Conservation (phyloP, 1,139 yeast species). For the Blastobotrys ciferrii region DNA sequence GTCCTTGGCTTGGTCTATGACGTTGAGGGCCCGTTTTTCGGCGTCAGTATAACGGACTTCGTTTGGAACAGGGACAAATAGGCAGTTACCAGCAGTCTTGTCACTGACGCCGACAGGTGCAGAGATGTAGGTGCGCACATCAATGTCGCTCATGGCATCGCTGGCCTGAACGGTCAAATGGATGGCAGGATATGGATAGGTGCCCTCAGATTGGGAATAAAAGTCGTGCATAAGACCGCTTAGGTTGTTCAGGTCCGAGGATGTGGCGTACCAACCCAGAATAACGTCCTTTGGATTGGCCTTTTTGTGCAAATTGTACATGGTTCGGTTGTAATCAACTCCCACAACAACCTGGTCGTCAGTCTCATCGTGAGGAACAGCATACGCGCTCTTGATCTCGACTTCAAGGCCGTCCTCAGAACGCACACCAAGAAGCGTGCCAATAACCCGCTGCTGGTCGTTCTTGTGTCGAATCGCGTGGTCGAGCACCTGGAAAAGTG, state of each 20-base stretch:
- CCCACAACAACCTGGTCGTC: conserved; percentile 74
- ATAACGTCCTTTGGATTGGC: conserved; percentile 79
- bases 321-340: conserved; percentile 70
- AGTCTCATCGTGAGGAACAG: conserved; percentile 80
- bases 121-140: conserved; percentile 68
- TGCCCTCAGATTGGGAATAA: conserved; percentile 61
- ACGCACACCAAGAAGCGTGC: conserved; percentile 77
- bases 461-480: conserved; percentile 49
- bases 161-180: conserved; percentile 60
- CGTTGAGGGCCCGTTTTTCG: conserved; percentile 45
- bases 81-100: conserved; percentile 57
- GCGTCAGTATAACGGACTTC: conserved; percentile 58
- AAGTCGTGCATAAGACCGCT: conserved; percentile 86
- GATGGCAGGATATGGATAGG: conserved; percentile 74
- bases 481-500: conserved; percentile 68
- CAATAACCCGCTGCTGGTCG: conserved; percentile 64
- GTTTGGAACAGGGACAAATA: conserved; percentile 78
- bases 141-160: conserved; percentile 42
- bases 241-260: conserved; percentile 62
- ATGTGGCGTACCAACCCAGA: conserved; percentile 86
- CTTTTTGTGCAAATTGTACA: conserved; percentile 71
- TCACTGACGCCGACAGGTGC: conserved; percentile 65
- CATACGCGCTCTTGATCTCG: conserved; percentile 73
- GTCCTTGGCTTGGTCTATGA: conserved; percentile 38
- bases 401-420: conserved; percentile 83